Conservation (phyloP, 495 filamentous ascomycete genomes). For the Zalerion maritima region DNA sequence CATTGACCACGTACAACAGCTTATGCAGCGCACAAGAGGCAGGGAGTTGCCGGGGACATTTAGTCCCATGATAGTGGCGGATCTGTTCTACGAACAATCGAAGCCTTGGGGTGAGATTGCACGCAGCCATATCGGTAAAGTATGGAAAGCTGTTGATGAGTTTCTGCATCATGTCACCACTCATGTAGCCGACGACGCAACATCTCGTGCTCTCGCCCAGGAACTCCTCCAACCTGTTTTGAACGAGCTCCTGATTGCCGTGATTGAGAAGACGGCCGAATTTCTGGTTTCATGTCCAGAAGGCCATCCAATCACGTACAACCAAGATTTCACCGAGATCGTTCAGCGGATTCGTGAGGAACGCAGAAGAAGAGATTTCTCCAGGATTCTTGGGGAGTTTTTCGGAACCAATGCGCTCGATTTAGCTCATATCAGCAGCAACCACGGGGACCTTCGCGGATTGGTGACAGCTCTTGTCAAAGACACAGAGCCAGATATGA, state of each 20-base stretch:
- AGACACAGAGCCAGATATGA: constrained; percentile 19
- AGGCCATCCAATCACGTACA: constrained; percentile 33
- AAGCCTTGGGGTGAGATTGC: constrained; percentile 30
- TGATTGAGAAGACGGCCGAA: constrained; percentile 13
- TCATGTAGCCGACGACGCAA: constrained; percentile 19
- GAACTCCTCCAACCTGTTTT: constrained; percentile 20
- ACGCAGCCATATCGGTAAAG: constrained; percentile 15
- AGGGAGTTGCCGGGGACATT: constrained; percentile 37
- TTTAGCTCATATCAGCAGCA: constrained; percentile 1
- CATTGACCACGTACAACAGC: constrained; percentile 20
- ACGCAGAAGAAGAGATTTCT: constrained; percentile 12
- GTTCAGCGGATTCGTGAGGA: constrained; percentile 20
- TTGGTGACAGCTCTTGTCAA: constrained; percentile 15
- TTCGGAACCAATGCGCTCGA: constrained; percentile 5
- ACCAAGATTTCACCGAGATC: constrained; percentile 31
- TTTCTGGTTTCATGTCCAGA: constrained; percentile 11
- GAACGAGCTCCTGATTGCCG: constrained; percentile 6
- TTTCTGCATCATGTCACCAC: constrained; percentile 20
- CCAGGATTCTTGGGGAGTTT: constrained; percentile 4
- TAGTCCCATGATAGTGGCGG: constrained; percentile 33
- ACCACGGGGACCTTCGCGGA: constrained; percentile 6
- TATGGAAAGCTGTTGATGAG: constrained; percentile 18
- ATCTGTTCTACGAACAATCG: constrained; percentile 37
- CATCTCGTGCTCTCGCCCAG: constrained; percentile 17
- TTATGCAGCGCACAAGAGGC: constrained; percentile 26